phyloP scores from a whole-genome alignment of 129 eudicot genomes.

The Ambrosia trifida region DNA sequence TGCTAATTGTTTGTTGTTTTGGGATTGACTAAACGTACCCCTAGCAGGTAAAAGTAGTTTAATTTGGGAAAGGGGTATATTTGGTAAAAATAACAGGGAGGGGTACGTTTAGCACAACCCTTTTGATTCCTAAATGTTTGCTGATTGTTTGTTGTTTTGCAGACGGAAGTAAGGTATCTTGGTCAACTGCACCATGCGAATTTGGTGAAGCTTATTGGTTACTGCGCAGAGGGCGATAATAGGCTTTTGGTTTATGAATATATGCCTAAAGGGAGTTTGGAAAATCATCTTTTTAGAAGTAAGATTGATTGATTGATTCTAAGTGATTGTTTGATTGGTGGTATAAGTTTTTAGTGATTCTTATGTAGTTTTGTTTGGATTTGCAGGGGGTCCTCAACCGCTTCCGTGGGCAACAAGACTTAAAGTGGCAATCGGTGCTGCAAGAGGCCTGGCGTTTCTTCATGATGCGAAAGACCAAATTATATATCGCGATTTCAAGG shows the following conservation, averaged over 20 bases:
- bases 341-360: neutral
- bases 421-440: slow-evolving; percentile 94
- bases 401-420: slow-evolving; percentile 89
- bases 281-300: slow-evolving; percentile 93
- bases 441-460: slow-evolving; percentile 79
- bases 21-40: no score
- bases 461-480: slow-evolving; percentile 89
- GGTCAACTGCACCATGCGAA: slow-evolving; percentile 86
- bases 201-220: slow-evolving; percentile 87
- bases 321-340: neutral
- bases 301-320: neutral
- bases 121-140: neutral
- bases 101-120: neutral
- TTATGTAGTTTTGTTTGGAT: slow-evolving; percentile 23
- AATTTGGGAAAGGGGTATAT: no score
- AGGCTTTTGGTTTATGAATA: slow-evolving; percentile 90
- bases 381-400: slow-evolving; percentile 84
- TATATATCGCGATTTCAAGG: slow-evolving; percentile 90
- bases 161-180: slow-evolving; percentile 89
- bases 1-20: slow-evolving; percentile 16
- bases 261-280: slow-evolving; percentile 96
- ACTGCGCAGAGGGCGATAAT: slow-evolving; percentile 80
- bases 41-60: no score
- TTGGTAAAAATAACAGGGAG: no score
- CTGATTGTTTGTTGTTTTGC: slow-evolving; percentile 24